Base-by-base conservation (phyloP, 352 stramenopile genomes). In the Globisporangium uncinulatum region DNA sequence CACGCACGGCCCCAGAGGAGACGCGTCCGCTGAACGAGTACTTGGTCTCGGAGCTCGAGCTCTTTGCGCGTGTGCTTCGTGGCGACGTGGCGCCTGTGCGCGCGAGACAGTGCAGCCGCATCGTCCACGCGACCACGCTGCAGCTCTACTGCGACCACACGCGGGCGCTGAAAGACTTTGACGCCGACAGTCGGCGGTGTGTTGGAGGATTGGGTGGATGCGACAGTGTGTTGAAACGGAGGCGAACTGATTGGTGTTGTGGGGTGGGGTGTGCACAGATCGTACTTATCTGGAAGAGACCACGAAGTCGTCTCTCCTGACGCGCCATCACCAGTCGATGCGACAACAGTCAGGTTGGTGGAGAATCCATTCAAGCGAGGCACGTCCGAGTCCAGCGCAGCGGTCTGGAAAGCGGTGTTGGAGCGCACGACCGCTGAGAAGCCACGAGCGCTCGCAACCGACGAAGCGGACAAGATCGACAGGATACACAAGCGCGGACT, bases 81-180 rank as follows among this genome's bases (percentile, higher is more conserved):
- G 54, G 61, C 21, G 62, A 31, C 55, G 31, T 36, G 24, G 36
- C 21, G 0, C n/a, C 44, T 15, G 57, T 50, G 9, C 44, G 57
- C 19, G 36, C 39, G 4, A 55, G 53, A 42, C 47, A 56, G 55
- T 61, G 14, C 54, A 66, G 43, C 51, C 57, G 64, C 46, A 53
- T 76, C 10, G 66, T 70, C 41, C 56, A 71, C 37, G 58, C 76
- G 34, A 83, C 70, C 6, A 64, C 70, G 32, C 50, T 72, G 20
- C 75, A 86, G 53, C 54, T 86, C 19, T 81, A 69, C 43, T 61
- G 71, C 39, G 71, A 83, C 20, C 75, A 86, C 54, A 59, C 62
- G 15, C 73, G 75, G 54, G 63, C 69, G 43, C 62, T 86, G 17
- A 70, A 68, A 53, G 73, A 86, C 50, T 86, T 83, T 41, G 73